Evolutionary conservation across 2,329 filamentous ascomycete genomes (phyloP).

Genomic region (Lomentospora prolificans): DNA sequence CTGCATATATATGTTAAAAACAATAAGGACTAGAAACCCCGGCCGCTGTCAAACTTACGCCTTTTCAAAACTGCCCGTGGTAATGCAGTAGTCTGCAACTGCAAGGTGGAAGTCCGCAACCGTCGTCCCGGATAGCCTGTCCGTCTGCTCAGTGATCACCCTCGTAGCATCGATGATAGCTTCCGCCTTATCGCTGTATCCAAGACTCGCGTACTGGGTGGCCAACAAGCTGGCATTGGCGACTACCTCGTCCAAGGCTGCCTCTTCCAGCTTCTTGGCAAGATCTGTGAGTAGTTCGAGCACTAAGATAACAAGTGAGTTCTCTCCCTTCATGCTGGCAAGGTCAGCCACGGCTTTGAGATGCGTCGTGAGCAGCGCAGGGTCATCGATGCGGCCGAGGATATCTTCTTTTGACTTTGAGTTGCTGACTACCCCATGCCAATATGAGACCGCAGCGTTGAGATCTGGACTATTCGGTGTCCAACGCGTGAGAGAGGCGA

Average conservation of each 20-base stretch:
- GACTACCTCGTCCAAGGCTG: conserved; percentile 27
- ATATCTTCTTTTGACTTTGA: conserved; percentile 31
- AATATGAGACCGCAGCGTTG: conserved; percentile 28
- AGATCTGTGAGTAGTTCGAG: conserved; percentile 36
- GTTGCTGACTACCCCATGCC: conserved; percentile 31
- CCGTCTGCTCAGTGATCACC: conserved; percentile 29
- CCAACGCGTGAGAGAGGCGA: conserved; percentile 29
- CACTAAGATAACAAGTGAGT: conserved; percentile 33
- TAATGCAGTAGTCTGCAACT: conserved; percentile 64
- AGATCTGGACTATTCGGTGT: conserved; percentile 21
- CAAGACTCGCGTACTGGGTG: conserved; percentile 43
- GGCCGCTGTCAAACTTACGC: conserved; percentile 30
- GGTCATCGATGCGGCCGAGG: conserved; percentile 36
- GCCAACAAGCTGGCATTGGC: conserved; percentile 37
- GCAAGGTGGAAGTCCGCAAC: conserved; percentile 51
- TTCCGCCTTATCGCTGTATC: conserved; percentile 39
- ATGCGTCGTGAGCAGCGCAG: conserved; percentile 36
- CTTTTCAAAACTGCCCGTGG: conserved; percentile 54
- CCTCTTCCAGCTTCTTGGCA: conserved; percentile 20
- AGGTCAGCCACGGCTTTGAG: conserved; percentile 42
- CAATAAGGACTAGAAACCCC: background rate
- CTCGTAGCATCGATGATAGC: conserved; percentile 48
- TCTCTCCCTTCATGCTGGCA: conserved; percentile 39
- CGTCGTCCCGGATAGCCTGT: conserved; percentile 27
- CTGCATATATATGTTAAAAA: background rate